Evolutionary conservation across 2,329 filamentous ascomycete genomes (phyloP).

Genomic region (Trichothecium sympodiale): DNA sequence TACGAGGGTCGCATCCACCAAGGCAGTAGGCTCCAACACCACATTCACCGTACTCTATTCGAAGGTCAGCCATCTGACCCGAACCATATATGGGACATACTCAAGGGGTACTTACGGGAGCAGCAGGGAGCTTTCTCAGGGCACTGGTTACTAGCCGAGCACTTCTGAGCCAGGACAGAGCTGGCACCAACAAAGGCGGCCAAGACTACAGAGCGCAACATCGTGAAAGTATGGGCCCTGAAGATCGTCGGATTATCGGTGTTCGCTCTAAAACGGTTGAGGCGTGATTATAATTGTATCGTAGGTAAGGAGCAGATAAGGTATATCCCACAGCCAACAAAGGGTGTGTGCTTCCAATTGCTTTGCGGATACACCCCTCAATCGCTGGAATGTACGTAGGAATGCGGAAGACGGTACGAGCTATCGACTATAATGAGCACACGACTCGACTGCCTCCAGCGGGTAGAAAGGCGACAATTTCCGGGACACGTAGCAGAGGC

Average conservation of each 20-base stretch:
- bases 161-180: constrained; percentile 23
- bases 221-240: constrained; percentile 7
- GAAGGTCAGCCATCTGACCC: constrained; percentile 8
- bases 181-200: constrained; percentile 20
- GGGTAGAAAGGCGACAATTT: background rate
- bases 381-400: background rate
- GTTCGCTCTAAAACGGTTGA: background rate
- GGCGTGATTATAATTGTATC: no score
- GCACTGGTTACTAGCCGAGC: constrained; percentile 47
- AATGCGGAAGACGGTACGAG: background rate
- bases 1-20: constrained; percentile 83
- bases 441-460: background rate
- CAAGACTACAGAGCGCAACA: constrained; percentile 20
- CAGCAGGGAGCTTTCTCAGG: constrained; percentile 66
- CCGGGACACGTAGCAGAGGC: background rate
- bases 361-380: no score
- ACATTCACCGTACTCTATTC: constrained; percentile 78
- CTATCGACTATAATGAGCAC: background rate
- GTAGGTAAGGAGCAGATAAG: no score
- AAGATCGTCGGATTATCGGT: background rate
- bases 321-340: no score
- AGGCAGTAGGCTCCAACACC: constrained; percentile 92
- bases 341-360: no score
- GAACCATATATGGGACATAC: background rate
- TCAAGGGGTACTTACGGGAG: constrained; percentile 51